Conservation (phyloP, 78 protist genomes). For the slime mould (Dictyostelium discoideum) region DNA sequence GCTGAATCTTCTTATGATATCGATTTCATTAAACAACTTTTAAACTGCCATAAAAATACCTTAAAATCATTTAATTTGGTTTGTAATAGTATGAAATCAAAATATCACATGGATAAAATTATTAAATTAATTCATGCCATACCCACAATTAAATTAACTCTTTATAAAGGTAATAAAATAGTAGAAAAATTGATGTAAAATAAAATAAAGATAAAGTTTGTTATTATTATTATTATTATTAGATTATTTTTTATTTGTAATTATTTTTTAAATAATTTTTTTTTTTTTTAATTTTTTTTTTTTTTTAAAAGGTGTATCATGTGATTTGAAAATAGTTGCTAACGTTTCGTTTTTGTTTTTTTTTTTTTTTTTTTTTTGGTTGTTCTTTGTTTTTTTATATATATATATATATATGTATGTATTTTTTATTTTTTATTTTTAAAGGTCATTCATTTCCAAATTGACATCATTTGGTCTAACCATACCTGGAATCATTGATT, state of each 20-base stretch:
- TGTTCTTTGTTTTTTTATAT: neutral
- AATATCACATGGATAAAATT: neutral
- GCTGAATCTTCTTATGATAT: neutral
- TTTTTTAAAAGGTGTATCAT: neutral
- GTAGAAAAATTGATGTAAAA: neutral
- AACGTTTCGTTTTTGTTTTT: neutral
- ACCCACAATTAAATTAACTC: neutral
- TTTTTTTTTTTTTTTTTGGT: neutral
- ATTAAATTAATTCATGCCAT: neutral
- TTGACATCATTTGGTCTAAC: constrained; percentile 36
- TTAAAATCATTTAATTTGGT: neutral
- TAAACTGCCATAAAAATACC: neutral
- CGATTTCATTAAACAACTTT: neutral
- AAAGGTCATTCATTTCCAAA: neutral
- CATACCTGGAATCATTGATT: constrained; percentile 80
- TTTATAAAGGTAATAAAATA: neutral
- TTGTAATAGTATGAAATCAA: neutral
- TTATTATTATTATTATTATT: too few relatives aligned
- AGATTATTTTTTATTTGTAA: neutral
- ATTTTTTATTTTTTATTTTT: neutral
- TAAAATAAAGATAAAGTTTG: neutral
- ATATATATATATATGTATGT: too few relatives aligned
- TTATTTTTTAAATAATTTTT: too few relatives aligned
- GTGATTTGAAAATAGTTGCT: neutral
- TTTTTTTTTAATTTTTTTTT: too few relatives aligned